These are phyloP conservation scores for Sporobolus alterniflorus DNA, from an alignment of 202 grass and related monocot species.

Conservation along the genomic window DNA sequence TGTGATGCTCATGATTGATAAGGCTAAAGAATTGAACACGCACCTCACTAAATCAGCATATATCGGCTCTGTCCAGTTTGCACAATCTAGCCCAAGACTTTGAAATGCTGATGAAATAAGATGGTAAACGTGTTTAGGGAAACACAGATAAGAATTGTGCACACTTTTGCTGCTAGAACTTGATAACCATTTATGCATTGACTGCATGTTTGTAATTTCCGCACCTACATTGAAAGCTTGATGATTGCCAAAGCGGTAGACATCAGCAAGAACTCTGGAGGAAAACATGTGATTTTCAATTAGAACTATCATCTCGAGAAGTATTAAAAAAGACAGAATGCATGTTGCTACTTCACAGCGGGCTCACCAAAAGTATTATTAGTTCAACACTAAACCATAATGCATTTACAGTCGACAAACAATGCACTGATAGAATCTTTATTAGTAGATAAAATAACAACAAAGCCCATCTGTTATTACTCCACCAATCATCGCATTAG, in stretches of 20 bases:
- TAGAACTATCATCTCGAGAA: background rate
- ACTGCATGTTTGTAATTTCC: constrained; percentile 35
- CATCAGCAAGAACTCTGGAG: constrained; percentile 88
- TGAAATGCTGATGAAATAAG: constrained; percentile 74
- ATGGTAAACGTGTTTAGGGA: constrained; percentile 8
- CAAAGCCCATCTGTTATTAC: background rate
- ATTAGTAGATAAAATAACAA: background rate
- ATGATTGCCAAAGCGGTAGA: constrained; percentile 74
- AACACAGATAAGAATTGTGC: background rate
- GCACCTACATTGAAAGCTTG: constrained; percentile 97
- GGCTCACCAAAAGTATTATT: background rate
- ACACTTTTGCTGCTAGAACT: background rate
- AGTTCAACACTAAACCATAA: background rate
- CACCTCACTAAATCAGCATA: constrained; percentile 87
- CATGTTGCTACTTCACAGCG: background rate
- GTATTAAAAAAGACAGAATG: background rate
- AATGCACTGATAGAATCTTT: background rate
- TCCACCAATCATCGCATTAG: background rate
- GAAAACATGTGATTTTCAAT: constrained; percentile 5
- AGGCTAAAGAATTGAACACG: constrained; percentile 25
- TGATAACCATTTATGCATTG: constrained; percentile 16
- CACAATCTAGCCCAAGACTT: constrained; percentile 92
- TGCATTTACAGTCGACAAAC: background rate
- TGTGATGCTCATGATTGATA: background rate
- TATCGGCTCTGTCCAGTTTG: constrained; percentile 95